Conservation (phyloP, 2,329 filamentous ascomycete species). For the Fusarium chuoi region DNA sequence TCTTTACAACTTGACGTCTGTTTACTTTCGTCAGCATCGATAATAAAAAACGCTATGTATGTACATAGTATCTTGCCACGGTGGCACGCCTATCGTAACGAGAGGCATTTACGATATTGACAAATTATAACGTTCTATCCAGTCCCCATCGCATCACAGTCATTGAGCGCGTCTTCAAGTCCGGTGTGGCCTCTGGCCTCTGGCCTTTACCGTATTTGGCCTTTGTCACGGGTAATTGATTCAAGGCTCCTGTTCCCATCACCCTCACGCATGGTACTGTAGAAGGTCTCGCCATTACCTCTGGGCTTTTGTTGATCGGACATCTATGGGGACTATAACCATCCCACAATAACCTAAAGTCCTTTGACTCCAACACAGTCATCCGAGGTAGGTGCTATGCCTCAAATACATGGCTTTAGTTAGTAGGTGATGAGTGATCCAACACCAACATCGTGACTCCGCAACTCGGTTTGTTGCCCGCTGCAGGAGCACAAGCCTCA, state of each 20-base stretch:
- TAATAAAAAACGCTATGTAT: slow-evolving; percentile 1
- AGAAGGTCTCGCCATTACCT: slow-evolving; percentile 41
- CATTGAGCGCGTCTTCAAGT: not conserved
- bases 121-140: not conserved
- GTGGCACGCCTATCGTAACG: not conserved
- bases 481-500: slow-evolving; percentile 1
- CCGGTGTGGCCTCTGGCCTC: not conserved
- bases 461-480: not conserved
- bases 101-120: slow-evolving; percentile 18
- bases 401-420: not conserved
- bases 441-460: not conserved
- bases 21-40: not conserved
- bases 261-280: slow-evolving; percentile 4
- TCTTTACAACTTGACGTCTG: not conserved
- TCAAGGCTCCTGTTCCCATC: slow-evolving; percentile 16
- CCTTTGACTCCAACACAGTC: slow-evolving; percentile 13
- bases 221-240: slow-evolving; percentile 7
- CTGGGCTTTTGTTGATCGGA: slow-evolving; percentile 36
- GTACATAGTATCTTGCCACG: slow-evolving; percentile 1
- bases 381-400: not conserved
- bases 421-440: not conserved
- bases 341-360: slow-evolving; percentile 38
- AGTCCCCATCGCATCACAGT: not conserved
- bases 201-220: slow-evolving; percentile 10
- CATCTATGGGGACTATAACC: slow-evolving; percentile 20